These are phyloP conservation scores for Coemansia sp. DNA, from an alignment of 192 early-diverging fungal species.

Conservation along the genomic window DNA sequence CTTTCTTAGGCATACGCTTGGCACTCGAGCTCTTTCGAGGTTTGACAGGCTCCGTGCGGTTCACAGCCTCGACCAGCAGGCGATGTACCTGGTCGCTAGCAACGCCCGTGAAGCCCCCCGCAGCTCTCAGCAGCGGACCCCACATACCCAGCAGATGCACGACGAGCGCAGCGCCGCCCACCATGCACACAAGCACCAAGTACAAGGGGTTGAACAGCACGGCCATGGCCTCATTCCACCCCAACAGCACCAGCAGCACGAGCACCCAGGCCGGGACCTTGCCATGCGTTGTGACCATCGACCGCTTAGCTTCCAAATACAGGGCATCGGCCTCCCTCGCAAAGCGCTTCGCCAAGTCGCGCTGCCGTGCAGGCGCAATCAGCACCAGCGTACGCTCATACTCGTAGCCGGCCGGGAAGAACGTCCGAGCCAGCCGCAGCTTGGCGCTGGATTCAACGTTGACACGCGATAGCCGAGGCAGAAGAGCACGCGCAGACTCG, in stretches of 20 bases:
- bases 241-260: conserved; percentile 74
- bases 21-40: background rate
- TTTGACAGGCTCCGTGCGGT: conserved; percentile 49
- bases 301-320: conserved; percentile 95
- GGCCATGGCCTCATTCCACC: conserved; percentile 95
- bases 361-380: conserved; percentile 62
- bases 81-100: conserved; percentile 55
- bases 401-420: conserved; percentile 59
- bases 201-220: conserved; percentile 87
- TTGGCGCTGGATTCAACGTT: conserved; percentile 30
- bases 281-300: conserved; percentile 84
- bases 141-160: conserved; percentile 68
- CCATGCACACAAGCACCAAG: conserved; percentile 64
- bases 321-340: conserved; percentile 86
- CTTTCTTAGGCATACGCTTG: background rate
- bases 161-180: conserved; percentile 62
- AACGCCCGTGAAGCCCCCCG: conserved; percentile 40
- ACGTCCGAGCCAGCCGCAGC: conserved; percentile 4
- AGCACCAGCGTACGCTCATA: conserved; percentile 63
- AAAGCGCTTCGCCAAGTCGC: conserved; percentile 80
- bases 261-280: conserved; percentile 88
- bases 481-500: conserved; percentile 64
- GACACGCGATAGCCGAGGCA: conserved; percentile 74
- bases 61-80: conserved; percentile 54
- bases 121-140: conserved; percentile 63